Evolutionary conservation across 2,329 filamentous ascomycete species (phyloP).

Genomic region (Stemphylium vesicarium): DNA sequence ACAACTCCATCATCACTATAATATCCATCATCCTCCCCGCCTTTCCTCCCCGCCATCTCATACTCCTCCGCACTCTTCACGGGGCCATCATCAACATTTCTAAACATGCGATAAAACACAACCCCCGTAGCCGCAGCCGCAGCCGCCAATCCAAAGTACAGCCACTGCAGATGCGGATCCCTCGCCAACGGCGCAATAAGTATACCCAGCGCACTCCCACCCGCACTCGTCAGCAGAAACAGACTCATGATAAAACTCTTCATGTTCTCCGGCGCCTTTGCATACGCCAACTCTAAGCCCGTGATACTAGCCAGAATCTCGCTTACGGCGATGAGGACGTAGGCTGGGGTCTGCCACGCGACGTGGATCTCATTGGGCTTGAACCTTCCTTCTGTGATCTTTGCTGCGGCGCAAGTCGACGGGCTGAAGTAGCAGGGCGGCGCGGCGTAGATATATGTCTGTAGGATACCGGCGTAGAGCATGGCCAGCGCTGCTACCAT

Average conservation of each 20-base stretch:
- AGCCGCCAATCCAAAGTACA: slow-evolving; percentile 66
- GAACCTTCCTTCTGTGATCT: slow-evolving; percentile 36
- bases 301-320: slow-evolving; percentile 58
- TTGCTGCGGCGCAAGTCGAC: slow-evolving; percentile 46
- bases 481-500: slow-evolving; percentile 61
- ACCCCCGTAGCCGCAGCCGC: slow-evolving; percentile 58
- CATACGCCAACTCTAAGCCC: slow-evolving; percentile 56
- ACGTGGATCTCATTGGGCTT: slow-evolving; percentile 54
- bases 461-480: slow-evolving; percentile 63
- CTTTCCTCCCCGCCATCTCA: slow-evolving; percentile 13
- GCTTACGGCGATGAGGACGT: slow-evolving; percentile 53
- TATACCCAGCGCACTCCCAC: slow-evolving; percentile 66
- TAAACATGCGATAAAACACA: slow-evolving; percentile 61
- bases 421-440: slow-evolving; percentile 60
- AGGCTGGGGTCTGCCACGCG: slow-evolving; percentile 54
- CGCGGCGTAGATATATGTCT: slow-evolving; percentile 61
- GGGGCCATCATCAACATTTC: slow-evolving; percentile 10
- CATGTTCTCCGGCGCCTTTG: slow-evolving; percentile 55
- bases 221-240: slow-evolving; percentile 66
- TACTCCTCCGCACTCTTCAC: slow-evolving; percentile 18
- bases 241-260: slow-evolving; percentile 60
- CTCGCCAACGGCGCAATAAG: slow-evolving; percentile 65
- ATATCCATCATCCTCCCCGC: slow-evolving; percentile 6
- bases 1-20: not conserved
- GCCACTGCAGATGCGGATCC: slow-evolving; percentile 71